Evolutionary conservation across 2,329 filamentous ascomycete genomes (phyloP).

Genomic region (Talaromyces amestolkiae): DNA sequence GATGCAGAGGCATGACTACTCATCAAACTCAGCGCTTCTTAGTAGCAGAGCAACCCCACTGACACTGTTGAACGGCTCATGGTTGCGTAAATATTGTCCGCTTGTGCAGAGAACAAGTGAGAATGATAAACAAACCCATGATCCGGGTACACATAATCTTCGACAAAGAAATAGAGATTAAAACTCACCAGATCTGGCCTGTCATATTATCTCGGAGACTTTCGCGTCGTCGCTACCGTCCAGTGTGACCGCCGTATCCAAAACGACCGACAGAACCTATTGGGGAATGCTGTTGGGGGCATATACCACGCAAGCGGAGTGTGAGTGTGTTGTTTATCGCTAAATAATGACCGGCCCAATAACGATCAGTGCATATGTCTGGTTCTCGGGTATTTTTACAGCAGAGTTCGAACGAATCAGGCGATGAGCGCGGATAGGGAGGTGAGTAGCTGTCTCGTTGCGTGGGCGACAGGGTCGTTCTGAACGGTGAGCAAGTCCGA

Average conservation of each 20-base stretch:
- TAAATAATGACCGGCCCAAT: neutral
- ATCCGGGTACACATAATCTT: slow-evolving; percentile 2
- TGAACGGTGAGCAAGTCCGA: neutral
- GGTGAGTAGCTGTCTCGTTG: slow-evolving; percentile 3
- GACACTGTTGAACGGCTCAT: neutral
- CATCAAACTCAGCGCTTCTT: neutral
- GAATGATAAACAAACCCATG: neutral
- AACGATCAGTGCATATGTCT: neutral
- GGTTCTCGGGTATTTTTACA: neutral
- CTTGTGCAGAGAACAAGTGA: slow-evolving; percentile 5
- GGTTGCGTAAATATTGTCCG: neutral
- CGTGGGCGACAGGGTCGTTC: slow-evolving; percentile 1
- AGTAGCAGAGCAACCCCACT: neutral
- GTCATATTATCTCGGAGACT: slow-evolving; percentile 9
- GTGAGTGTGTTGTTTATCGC: neutral
- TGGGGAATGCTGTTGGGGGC: neutral
- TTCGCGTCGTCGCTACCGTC: neutral
- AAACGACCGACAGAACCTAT: neutral
- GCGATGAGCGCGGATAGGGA: slow-evolving; percentile 4
- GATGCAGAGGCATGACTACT: neutral
- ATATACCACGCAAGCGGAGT: neutral
- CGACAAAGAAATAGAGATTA: slow-evolving; percentile 1
- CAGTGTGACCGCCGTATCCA: slow-evolving; percentile 1
- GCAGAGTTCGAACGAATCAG: neutral
- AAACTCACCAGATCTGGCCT: slow-evolving; percentile 12